Evolutionary conservation across 352 stramenopile species (phyloP), one percentile per base, ranked within the genome.

Genomic region (Phytophthora agathidicida): DNA sequence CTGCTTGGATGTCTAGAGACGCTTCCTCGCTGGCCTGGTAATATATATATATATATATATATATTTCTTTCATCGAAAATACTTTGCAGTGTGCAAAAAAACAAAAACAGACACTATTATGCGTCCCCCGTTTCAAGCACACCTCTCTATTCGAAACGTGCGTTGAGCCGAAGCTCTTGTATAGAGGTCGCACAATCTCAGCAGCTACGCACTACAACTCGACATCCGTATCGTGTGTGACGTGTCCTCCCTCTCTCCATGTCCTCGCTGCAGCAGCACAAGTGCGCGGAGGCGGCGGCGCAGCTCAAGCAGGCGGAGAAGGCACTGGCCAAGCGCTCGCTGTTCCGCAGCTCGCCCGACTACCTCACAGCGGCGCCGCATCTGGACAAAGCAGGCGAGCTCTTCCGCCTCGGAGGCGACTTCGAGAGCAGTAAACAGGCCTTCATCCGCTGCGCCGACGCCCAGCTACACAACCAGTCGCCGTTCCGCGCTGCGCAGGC

Each of bases 381-480:
- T 32, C 49, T 94, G 14, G 85, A 94, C 55, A 88, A 86, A 55
- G 82, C 85, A 23, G 85, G 76, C 14, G 85, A 94, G 48, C 71
- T 75, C 23, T 94, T 74, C 64, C 85, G 83, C 30, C 68, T 83
- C 5, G 80, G 75, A 1, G 76, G 77, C 7, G 85, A 90, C 49
- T 77, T 82, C 6, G 85, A 90, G 7, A 60, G 64, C 44, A 81
- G 78, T 50, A 88, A 88, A 51, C 64, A 67, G 30, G 68, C 78
- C 19, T 92, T 86, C 51, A 51, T 55, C 16, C 74, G 83, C 47
- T 82, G 77, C 41, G 82, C 85, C 13, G 65, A 70, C 19, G 80
- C 83, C 16, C 85, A 92, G 57, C 60, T 80, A 51, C 83, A 91
- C 58, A 94, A 89, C 46, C 76, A 87, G 23, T 85, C 79, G 52